These are phyloP conservation scores for Arxiozyma slooffiae DNA, from an alignment of 1,139 yeast genomes.

Conservation along the genomic window DNA sequence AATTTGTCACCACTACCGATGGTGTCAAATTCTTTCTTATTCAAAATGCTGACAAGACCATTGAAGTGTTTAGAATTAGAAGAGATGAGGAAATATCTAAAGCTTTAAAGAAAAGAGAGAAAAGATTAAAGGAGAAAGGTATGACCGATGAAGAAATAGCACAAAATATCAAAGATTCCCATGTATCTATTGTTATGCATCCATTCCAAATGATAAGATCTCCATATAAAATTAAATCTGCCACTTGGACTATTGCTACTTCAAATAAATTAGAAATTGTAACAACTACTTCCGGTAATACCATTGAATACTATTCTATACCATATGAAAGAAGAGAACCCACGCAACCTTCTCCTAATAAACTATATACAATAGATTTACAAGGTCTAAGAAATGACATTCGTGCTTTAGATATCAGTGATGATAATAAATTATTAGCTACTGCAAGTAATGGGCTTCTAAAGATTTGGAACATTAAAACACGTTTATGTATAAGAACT, in stretches of 20 bases:
- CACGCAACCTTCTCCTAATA: slow-evolving; percentile 36
- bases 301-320: slow-evolving; percentile 58
- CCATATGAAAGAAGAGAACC: slow-evolving; percentile 42
- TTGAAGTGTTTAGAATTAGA: slow-evolving; percentile 76
- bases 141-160: slow-evolving; percentile 52
- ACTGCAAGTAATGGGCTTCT: slow-evolving; percentile 86
- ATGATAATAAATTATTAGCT: slow-evolving; percentile 70
- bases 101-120: slow-evolving; percentile 69
- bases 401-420: slow-evolving; percentile 71
- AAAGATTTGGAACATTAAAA: slow-evolving; percentile 78
- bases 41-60: slow-evolving; percentile 69
- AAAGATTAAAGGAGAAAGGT: slow-evolving; percentile 68
- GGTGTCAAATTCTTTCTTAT: slow-evolving; percentile 48
- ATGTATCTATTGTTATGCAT: slow-evolving; percentile 49
- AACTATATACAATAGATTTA: slow-evolving; percentile 51
- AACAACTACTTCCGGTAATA: slow-evolving; percentile 59
- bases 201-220: slow-evolving; percentile 57
- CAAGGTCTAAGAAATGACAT: slow-evolving; percentile 87
- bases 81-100: slow-evolving; percentile 68
- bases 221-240: slow-evolving; percentile 45
- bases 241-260: slow-evolving; percentile 42
- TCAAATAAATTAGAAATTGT: slow-evolving; percentile 48
- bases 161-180: slow-evolving; percentile 44
- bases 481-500: slow-evolving; percentile 69
- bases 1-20: slow-evolving; percentile 38